Conservation (phyloP, 1,284 basidiomycete species). For the Nidula niveotomentosa region DNA sequence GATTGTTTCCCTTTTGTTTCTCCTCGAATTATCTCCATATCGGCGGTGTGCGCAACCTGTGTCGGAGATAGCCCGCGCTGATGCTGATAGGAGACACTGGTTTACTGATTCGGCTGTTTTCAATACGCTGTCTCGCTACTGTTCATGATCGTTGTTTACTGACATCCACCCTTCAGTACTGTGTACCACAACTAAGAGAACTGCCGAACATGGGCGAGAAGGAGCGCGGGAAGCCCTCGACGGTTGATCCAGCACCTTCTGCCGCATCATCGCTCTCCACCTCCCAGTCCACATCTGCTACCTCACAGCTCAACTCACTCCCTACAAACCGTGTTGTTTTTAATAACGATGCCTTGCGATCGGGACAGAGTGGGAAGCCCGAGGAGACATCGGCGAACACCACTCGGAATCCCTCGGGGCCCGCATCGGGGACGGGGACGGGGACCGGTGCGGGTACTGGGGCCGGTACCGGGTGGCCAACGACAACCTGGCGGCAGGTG, state of each 20-base stretch:
- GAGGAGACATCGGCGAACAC: not conserved
- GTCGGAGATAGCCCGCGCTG: not conserved
- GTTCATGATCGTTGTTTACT: constrained; percentile 16
- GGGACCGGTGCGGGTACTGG: constrained; percentile 12
- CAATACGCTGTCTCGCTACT: not conserved
- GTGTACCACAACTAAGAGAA: constrained; percentile 62
- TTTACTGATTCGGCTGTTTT: not conserved
- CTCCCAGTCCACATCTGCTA: constrained; percentile 11
- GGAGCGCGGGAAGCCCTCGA: constrained; percentile 50
- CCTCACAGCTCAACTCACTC: constrained; percentile 5
- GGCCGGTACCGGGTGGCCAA: constrained; percentile 40
- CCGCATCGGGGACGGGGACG: not conserved
- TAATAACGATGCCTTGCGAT: not conserved
- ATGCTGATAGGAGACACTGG: not conserved
- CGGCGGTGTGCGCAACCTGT: no score
- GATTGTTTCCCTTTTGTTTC: not conserved
- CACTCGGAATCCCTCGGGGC: not conserved
- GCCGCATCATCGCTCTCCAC: constrained; percentile 17
- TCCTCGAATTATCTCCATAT: constrained; percentile 8
- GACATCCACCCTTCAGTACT: constrained; percentile 50
- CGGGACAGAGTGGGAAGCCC: constrained; percentile 2
- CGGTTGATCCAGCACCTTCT: constrained; percentile 5
- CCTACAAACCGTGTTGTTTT: not conserved
- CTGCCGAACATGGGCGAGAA: constrained; percentile 88
- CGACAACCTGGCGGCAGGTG: constrained; percentile 55